A percentile compares a stretch with the other conserved stretches of the same genome.
Conservation (phyloP, 2,329 filamentous ascomycete genomes). For the Sclerotinia borealis region DNA sequence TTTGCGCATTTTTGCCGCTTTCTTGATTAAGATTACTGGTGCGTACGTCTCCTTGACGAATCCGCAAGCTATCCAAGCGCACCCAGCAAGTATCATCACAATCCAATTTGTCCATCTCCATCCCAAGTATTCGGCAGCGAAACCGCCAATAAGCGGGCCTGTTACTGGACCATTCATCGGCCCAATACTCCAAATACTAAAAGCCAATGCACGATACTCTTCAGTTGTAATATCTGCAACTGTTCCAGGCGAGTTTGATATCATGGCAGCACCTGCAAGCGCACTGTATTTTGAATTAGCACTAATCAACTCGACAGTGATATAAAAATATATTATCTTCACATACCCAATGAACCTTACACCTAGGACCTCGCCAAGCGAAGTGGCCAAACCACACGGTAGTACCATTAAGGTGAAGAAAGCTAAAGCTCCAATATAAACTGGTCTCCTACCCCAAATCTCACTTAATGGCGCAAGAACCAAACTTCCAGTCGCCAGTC, state of each 20-base stretch:
- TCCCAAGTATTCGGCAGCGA: conserved; percentile 68
- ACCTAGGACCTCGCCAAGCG: conserved; percentile 62
- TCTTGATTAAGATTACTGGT: conserved; percentile 61
- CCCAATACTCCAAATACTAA: conserved; percentile 77
- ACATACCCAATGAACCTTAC: conserved; percentile 65
- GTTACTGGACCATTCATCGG: conserved; percentile 70
- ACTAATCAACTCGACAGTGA: no score
- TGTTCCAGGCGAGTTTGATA: conserved; percentile 76
- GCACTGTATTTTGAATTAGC: conserved; percentile 38
- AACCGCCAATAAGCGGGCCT: conserved; percentile 73
- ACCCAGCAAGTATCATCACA: conserved; percentile 63
- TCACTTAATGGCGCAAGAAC: conserved; percentile 69
- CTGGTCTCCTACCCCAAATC: conserved; percentile 60
- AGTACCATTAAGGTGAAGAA: conserved; percentile 64
- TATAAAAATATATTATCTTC: neutral
- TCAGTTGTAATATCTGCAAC: conserved; percentile 79
- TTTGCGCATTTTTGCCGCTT: conserved; percentile 57
- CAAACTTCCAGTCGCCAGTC: conserved; percentile 65
- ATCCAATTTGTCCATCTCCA: conserved; percentile 90
- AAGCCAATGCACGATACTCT: conserved; percentile 72
- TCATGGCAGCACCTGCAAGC: conserved; percentile 70
- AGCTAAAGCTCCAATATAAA: conserved; percentile 61
- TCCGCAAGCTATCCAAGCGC: conserved; percentile 52
- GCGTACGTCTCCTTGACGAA: conserved; percentile 70
- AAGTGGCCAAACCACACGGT: conserved; percentile 64